Evolutionary conservation across 352 stramenopile species (phyloP), one percentile per base, ranked within the genome.

Genomic region (Globisporangium paroecandrum): DNA sequence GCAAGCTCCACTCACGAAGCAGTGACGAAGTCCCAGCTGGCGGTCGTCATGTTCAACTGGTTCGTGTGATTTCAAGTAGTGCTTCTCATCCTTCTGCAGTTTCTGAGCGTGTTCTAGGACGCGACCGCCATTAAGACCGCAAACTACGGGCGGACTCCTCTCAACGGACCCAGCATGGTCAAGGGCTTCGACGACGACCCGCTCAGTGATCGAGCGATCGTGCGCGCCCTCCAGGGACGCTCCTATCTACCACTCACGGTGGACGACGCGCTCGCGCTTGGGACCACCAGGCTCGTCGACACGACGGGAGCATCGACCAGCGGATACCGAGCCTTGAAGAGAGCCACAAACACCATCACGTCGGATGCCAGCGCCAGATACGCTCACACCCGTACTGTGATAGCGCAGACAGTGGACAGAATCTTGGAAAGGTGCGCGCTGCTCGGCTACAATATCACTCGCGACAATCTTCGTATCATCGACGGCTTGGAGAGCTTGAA

Each of bases 121-220:
- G 34, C 54, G 25, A 41, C 27, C 15, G 24, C 24, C n/a, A 38
- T 18, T 18, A 18, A 59, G 32, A 59, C 54, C 25, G 54, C 25
- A 25, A 59, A 38, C 54, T 59, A 59, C 27, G 27, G 54, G 20
- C 41, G 38, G n/a, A 47, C 38, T 27, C 64, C 56, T 20, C 38
- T 64, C 41, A 25, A 58, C 18, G 60, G 60, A 7, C 27, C 47
- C 8, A 18, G 32, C 7, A 20, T 25, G 29, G 24, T 51, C 47
- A 51, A 9, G 15, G 58, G 57, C 8, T 51, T 53, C 1, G 65
- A 69, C 25, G 82, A 88, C 46, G 77, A 80, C 53, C 74, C 72
- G 6, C 77, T 73, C 55, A 83, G 74, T 1, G 82, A 87, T 59
- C 79, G 82, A 7, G 5, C 72, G 9, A 29, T 90, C 25, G 76